Base-by-base conservation (phyloP, 805 yeast genomes). In the Peterozyma toletana region DNA sequence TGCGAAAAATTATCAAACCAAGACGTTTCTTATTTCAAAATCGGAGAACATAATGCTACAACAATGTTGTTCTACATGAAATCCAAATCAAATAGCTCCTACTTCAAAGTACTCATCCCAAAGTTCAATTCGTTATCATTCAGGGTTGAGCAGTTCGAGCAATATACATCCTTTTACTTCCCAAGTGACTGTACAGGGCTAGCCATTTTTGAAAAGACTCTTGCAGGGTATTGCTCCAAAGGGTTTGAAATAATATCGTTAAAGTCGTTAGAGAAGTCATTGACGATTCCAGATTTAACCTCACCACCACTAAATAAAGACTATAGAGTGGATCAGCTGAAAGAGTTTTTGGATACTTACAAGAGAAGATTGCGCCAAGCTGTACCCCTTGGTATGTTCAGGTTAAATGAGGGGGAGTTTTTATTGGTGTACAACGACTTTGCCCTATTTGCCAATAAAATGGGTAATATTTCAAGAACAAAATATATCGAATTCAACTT, bases 361-460 rank as follows among this genome's bases (percentile, higher is more conserved):
- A 65, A 38, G 68, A 65, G 50, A 54, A 59, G n/a, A 59, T 60
- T 14, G 59, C 66, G 13, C 62, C 70, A 2, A 55, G 56, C 55
- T 30, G 64, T 62, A 41, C 86, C 91, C 1, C 60, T 83, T 52
- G 79, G 83, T 2, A 79, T 83, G 71, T 80, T 75, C 55, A 77
- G 77, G 53, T 65, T 83, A n/a, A 75, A 77, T 39, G 67, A 74
- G 42, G 62, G 67, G 11, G 76, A 76, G 41, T 75, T 80, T 42
- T 60, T 85, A 11, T 58, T 85, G 38, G 83, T 85, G 33, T 87
- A 85, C 63, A 84, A 75, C 44, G 80, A 79, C 42, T 80, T 83
- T 52, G 88, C 86, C 3, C 65, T 86, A 2, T 80, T 80, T 46
- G 72, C 81, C 46, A 79, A 83, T 55, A 71, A 1, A 59, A 58